phyloP scores from a whole-genome alignment of 352 stramenopile genomes.

The Blastocystis sp. region DNA sequence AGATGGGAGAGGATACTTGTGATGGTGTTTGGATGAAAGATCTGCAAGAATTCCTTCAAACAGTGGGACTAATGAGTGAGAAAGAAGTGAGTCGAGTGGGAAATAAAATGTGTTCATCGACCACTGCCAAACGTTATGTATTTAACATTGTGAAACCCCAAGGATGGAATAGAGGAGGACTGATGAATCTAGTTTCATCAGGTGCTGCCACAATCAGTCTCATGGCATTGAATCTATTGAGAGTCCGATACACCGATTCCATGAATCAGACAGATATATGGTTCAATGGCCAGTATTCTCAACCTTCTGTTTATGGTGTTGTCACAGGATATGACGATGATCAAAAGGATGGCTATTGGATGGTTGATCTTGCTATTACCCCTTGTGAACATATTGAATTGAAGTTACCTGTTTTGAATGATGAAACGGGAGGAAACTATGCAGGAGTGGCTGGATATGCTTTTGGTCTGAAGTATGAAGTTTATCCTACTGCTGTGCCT shows the following conservation, averaged over 20 bases:
- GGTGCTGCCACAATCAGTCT: neutral
- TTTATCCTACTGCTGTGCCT: neutral
- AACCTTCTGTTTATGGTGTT: slow-evolving; percentile 11
- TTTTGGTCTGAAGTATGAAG: neutral
- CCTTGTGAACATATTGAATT: neutral
- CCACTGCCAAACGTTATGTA: neutral
- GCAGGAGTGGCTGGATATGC: slow-evolving; percentile 23
- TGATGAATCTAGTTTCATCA: neutral
- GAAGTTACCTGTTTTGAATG: neutral
- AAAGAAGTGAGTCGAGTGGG: too few relatives aligned
- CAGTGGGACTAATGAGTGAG: too few relatives aligned
- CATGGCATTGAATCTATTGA: neutral
- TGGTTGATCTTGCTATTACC: neutral
- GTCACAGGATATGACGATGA: neutral
- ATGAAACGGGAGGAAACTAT: neutral
- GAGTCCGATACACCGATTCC: neutral
- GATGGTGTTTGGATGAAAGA: neutral
- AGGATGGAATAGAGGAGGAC: neutral
- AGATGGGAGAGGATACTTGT: neutral
- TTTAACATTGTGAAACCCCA: too few relatives aligned
- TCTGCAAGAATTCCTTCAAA: too few relatives aligned
- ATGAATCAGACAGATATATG: neutral
- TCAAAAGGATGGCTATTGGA: neutral
- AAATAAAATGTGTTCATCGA: neutral
- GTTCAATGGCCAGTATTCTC: neutral